Percentiles rank a stretch among this genome's conserved stretches.
phyloP scores from a whole-genome alignment of 352 stramenopile species.

The Phytophthora multivora region DNA sequence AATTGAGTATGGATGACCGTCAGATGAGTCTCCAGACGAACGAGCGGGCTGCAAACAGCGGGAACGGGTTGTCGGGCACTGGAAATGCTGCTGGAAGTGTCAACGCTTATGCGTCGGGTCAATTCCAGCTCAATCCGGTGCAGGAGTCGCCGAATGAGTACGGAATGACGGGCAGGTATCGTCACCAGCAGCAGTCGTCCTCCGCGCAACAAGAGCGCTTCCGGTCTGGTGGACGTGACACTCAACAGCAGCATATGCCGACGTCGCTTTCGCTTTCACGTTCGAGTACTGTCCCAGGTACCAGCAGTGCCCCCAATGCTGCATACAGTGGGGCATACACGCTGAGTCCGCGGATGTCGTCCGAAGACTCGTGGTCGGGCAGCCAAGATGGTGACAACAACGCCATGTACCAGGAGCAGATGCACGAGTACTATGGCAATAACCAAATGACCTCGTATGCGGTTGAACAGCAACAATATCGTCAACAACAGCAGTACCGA shows the following conservation, averaged over 20 bases:
- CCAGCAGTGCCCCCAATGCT: constrained; percentile 31
- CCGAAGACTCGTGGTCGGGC: constrained; percentile 57
- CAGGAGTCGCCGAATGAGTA: constrained; percentile 52
- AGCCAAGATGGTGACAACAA: constrained; percentile 48
- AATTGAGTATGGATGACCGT: constrained; percentile 72
- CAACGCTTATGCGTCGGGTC: constrained; percentile 43
- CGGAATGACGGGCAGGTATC: constrained; percentile 28
- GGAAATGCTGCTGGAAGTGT: constrained; percentile 7
- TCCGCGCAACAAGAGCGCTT: constrained; percentile 33
- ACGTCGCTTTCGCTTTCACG: constrained; percentile 40
- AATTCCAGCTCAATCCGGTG: constrained; percentile 60
- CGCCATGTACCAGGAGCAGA: constrained; percentile 45
- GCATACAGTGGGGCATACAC: constrained; percentile 47
- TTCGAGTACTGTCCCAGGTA: constrained; percentile 44
- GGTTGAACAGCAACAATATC: constrained; percentile 25
- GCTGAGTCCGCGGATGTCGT: constrained; percentile 51
- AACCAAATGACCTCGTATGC: constrained; percentile 34
- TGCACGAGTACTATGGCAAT: constrained; percentile 56
- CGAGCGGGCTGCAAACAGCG: constrained; percentile 15
- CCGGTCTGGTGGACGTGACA: constrained; percentile 17
- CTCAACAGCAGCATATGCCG: constrained; percentile 25
- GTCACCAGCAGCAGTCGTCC: constrained; percentile 20
- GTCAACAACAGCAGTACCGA: constrained; percentile 34
- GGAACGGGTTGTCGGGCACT: constrained; percentile 7
- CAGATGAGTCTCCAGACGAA: constrained; percentile 43